Percentiles rank a stretch among this genome's conserved stretches.
These are phyloP conservation scores for Pythium apleroticum DNA, from an alignment of 352 stramenopile species.

Conservation along the genomic window DNA sequence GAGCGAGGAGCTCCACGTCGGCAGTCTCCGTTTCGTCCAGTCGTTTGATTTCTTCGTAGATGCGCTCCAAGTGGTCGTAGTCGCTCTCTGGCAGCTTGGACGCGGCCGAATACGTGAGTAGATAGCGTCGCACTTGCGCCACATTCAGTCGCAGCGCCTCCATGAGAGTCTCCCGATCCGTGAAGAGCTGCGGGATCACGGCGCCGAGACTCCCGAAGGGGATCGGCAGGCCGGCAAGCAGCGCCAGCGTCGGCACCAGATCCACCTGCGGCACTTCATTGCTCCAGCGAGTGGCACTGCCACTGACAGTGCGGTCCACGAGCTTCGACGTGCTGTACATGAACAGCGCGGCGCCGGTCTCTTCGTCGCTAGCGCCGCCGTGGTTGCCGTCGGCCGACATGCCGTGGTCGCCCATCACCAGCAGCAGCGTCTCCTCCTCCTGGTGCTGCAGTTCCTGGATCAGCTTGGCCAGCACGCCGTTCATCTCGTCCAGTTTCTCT, in stretches of 20 bases:
- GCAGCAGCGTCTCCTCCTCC: slow-evolving; percentile 77
- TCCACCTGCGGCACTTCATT: slow-evolving; percentile 92
- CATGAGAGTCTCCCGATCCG: slow-evolving; percentile 45
- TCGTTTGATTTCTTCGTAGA: slow-evolving; percentile 41
- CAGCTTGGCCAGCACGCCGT: slow-evolving; percentile 82
- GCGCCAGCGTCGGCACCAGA: slow-evolving; percentile 94
- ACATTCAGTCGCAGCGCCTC: slow-evolving; percentile 80
- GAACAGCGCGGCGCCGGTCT: slow-evolving; percentile 95
- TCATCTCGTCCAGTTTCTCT: slow-evolving; percentile 95
- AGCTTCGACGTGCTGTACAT: slow-evolving; percentile 76
- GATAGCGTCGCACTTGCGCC: slow-evolving; percentile 79
- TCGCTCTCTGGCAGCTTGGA: slow-evolving; percentile 63
- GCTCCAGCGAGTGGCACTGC: slow-evolving; percentile 4
- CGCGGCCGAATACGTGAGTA: slow-evolving; percentile 62
- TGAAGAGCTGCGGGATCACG: slow-evolving; percentile 92
- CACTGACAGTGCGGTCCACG: slow-evolving; percentile 17
- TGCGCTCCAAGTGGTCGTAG: slow-evolving; percentile 55
- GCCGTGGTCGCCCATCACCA: slow-evolving; percentile 97
- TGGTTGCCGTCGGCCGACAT: slow-evolving; percentile 99
- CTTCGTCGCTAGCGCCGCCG: slow-evolving; percentile 94
- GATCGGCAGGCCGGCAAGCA: slow-evolving; percentile 94
- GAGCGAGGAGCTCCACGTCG: slow-evolving; percentile 28
- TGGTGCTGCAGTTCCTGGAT: slow-evolving; percentile 49
- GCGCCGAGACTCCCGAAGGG: slow-evolving; percentile 95
- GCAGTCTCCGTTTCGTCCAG: slow-evolving; percentile 25